Base-by-base conservation (phyloP, 1,284 basidiomycete species). In the Fistulina hepatica region DNA sequence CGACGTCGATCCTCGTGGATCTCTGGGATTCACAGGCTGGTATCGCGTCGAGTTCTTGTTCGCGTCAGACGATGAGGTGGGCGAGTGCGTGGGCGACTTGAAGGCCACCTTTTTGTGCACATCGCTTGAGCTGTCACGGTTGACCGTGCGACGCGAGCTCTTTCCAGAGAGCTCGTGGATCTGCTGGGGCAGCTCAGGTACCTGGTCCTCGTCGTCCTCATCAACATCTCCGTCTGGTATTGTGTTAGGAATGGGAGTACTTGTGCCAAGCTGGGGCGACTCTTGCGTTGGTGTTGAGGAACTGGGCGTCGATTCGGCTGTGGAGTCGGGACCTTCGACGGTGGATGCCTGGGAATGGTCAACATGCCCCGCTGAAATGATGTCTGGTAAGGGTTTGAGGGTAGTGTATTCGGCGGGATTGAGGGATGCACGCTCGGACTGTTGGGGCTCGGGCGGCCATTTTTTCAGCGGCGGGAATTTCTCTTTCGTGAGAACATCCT, bases 81-180 rank as follows among this genome's bases (percentile, higher is more conserved):
- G 57, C 36, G 57, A 48, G 43, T 55, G 46, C 39, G 52, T 46
- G 43, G 81, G 82, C 17, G 82, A 84, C 49, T 82, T 68, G 60
- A 88, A 88, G 17, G 83, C 83, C 37, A 88, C 83, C 60, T 85
- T 85, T 65, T 86, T 86, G 51, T 73, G 73, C 21, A 72, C 63
- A 46, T 78, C 74, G 42, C 48, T 58, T 15, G 58, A 57, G 42
- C 42, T 55, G 34, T 56, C 51, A 42, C 57, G 62, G 48, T 73
- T 69, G 34, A 64, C 60, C 27, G 58, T 59, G 56, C 73, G 79
- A 50, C 73, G 68, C 15, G 71, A 69, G 48, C 59, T 69, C 23
- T 69, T 65, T 20, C 62, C 65, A 34, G 69, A 52, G 7, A 67
- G 63, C 36, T 77, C 74, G 26, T 52, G 56, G 40, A 61, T 63